Conservation (phyloP, 176 grass and related monocot genomes). For the Miscanthus lutarioriparius region DNA sequence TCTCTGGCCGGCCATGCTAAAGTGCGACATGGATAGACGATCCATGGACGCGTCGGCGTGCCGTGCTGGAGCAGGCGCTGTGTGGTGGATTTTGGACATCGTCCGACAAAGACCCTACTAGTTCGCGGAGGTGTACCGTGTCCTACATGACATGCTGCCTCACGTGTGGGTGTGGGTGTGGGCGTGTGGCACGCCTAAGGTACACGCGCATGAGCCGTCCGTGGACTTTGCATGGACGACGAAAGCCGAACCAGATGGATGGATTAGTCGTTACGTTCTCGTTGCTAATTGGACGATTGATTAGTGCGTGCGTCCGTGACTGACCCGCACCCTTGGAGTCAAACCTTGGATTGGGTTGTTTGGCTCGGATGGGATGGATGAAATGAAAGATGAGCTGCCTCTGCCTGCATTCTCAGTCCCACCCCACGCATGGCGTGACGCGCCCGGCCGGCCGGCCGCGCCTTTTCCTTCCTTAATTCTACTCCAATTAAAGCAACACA, state of each 20-base stretch:
- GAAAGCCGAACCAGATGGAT: neutral
- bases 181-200: no score
- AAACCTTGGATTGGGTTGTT: neutral
- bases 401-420: neutral
- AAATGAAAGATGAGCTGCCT: neutral
- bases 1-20: no score
- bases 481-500: neutral
- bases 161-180: neutral
- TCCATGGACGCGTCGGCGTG: neutral
- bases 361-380: neutral
- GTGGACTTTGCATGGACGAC: neutral
- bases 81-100: neutral
- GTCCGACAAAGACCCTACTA: no score
- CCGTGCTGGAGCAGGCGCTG: neutral
- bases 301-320: slow-evolving; percentile 4
- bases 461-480: neutral
- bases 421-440: neutral
- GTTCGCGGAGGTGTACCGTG: neutral
- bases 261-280: neutral
- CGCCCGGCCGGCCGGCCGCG: neutral
- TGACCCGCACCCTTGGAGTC: neutral
- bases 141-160: neutral
- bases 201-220: neutral
- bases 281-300: neutral
- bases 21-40: neutral